These are phyloP conservation scores for Saussurea involucrata DNA, from an alignment of 129 eudicot species.

Conservation along the genomic window DNA sequence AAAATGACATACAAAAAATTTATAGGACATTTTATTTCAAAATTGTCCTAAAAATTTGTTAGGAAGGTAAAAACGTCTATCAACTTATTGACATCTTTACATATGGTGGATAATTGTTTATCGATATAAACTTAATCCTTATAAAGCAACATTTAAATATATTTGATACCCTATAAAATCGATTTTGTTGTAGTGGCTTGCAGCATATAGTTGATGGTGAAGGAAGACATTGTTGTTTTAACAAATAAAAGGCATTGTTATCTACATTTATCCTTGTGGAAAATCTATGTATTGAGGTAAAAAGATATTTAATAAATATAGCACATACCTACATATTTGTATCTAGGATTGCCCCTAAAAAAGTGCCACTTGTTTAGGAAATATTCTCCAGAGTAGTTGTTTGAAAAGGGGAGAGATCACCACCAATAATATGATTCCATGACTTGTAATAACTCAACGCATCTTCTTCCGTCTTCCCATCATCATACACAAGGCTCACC, in stretches of 20 bases:
- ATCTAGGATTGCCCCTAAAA: not conserved
- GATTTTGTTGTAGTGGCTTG: not conserved
- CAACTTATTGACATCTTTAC: not conserved
- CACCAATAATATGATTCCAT: constrained; percentile 7
- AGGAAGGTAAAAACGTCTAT: not conserved
- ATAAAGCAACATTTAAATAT: no score
- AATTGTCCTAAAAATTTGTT: not conserved
- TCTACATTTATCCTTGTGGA: not conserved
- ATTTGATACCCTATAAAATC: not conserved
- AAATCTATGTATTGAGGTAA: not conserved
- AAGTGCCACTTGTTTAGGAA: not conserved
- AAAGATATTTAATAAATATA: not conserved
- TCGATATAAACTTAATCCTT: not conserved
- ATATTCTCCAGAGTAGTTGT: constrained; percentile 5
- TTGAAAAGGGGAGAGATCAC: constrained; percentile 7
- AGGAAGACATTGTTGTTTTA: not conserved
- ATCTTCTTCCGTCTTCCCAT: not conserved
- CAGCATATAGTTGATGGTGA: not conserved
- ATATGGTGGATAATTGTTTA: not conserved
- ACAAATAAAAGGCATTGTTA: no score
- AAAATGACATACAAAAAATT: not conserved
- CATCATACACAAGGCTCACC: constrained; percentile 14
- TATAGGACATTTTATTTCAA: not conserved
- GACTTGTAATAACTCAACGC: constrained; percentile 13
- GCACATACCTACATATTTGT: not conserved